phyloP scores from a whole-genome alignment of 116 monocot species.

The Trichopus zeylanicus region DNA sequence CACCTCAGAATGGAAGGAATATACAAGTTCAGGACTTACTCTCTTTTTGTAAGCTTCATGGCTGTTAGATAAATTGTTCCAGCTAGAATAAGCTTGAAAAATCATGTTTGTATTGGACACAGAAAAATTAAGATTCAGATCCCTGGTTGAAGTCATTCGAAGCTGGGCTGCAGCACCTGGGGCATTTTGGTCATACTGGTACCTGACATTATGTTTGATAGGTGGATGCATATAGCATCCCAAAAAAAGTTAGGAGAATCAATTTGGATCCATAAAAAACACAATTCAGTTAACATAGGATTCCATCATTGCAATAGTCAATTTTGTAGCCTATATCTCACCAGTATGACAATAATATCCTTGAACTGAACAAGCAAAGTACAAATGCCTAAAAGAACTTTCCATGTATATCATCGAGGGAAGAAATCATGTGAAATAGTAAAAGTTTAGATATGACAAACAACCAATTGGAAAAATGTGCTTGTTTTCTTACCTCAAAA shows the following conservation, averaged over 20 bases:
- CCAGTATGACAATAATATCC: no score
- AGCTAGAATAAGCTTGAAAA: constrained; percentile 94
- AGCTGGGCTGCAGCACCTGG: constrained; percentile 63
- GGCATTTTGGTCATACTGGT: constrained; percentile 74
- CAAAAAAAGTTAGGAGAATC: no score
- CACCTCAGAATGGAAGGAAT: constrained; percentile 1
- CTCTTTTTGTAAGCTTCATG: constrained; percentile 34
- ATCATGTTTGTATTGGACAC: constrained; percentile 80
- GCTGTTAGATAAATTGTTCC: constrained; percentile 61
- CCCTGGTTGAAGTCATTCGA: constrained; percentile 64
- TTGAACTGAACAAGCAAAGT: no score
- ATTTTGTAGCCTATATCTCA: no score
- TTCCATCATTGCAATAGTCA: no score
- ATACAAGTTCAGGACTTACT: constrained; percentile 41
- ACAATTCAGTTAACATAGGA: no score
- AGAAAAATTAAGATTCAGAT: constrained; percentile 76
- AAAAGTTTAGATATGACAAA: no score
- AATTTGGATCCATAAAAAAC: no score
- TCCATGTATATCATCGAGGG: no score
- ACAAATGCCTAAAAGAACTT: no score
- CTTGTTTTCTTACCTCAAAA: constrained; percentile 48
- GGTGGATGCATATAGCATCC: no score
- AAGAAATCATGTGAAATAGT: no score
- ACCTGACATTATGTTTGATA: constrained; percentile 46
- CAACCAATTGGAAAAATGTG: background rate